Percentiles rank a stretch among this genome's conserved stretches.
Conservation (phyloP, 176 grass and related monocot genomes). For the Melocanna baccifera region DNA sequence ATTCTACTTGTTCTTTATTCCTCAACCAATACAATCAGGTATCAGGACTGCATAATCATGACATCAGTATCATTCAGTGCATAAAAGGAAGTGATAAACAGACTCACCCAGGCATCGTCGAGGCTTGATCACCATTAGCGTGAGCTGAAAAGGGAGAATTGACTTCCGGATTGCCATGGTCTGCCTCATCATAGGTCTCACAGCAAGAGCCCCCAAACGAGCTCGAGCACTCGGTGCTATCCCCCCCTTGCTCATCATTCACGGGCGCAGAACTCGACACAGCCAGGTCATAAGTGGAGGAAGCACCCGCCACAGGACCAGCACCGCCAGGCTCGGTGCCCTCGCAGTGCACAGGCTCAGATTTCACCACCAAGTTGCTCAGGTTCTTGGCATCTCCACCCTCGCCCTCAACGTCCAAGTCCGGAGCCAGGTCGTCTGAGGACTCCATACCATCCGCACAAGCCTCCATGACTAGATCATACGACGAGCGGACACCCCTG, state of each 20-base stretch:
- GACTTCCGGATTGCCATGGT: constrained; percentile 55
- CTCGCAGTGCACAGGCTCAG: neutral
- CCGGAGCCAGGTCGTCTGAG: neutral
- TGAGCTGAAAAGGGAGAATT: constrained; percentile 43
- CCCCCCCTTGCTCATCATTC: constrained; percentile 30
- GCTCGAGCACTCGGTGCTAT: constrained; percentile 76
- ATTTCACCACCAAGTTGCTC: constrained; percentile 14
- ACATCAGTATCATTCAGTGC: constrained; percentile 6
- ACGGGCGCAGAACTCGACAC: neutral
- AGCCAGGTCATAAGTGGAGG: neutral
- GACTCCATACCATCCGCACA: neutral
- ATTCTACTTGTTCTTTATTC: neutral
- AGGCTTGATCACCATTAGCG: constrained; percentile 19
- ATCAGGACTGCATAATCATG: constrained; percentile 6
- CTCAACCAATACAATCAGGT: neutral
- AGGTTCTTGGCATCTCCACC: neutral
- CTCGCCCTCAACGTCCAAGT: neutral
- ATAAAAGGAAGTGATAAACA: neutral
- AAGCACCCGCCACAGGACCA: neutral
- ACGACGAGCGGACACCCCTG: neutral
- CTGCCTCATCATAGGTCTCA: constrained; percentile 46
- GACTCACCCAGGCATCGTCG: constrained; percentile 54
- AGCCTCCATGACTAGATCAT: neutral
- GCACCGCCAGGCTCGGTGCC: neutral
- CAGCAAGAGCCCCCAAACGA: constrained; percentile 73